phyloP scores from a whole-genome alignment of 2,329 filamentous ascomycete species.

The Pseudocercospora cruenta region DNA sequence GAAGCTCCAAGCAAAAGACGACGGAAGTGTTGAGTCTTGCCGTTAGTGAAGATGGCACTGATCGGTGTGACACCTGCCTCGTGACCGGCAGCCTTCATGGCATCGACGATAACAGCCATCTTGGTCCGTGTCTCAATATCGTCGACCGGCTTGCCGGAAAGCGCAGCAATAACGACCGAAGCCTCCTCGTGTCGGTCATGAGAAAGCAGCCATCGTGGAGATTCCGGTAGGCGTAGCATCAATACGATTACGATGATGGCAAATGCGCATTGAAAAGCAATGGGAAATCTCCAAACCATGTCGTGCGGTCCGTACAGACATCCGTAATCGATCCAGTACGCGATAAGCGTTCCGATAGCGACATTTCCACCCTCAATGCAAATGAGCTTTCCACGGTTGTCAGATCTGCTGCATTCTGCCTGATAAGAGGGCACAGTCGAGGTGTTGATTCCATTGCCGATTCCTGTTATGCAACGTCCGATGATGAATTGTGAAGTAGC shows the following conservation, averaged over 20 bases:
- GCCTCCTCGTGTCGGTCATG: constrained; percentile 52
- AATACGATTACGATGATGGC: constrained; percentile 49
- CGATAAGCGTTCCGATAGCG: constrained; percentile 56
- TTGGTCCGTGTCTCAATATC: constrained; percentile 62
- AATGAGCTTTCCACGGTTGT: constrained; percentile 64
- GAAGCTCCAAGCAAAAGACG: constrained; percentile 64
- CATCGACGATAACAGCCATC: constrained; percentile 19
- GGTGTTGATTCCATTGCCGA: constrained; percentile 61
- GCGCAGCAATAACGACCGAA: constrained; percentile 56
- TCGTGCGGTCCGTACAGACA: constrained; percentile 42
- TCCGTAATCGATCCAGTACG: constrained; percentile 57
- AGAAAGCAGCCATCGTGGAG: constrained; percentile 51
- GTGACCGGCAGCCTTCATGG: constrained; percentile 28
- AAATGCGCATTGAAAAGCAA: constrained; percentile 58
- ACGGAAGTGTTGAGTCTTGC: constrained; percentile 68
- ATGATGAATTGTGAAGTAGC: constrained; percentile 56
- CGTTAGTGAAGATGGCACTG: constrained; percentile 61
- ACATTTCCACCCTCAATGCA: constrained; percentile 62
- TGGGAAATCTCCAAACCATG: constrained; percentile 56
- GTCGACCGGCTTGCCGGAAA: constrained; percentile 53
- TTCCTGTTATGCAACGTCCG: constrained; percentile 56
- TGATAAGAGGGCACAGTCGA: constrained; percentile 59
- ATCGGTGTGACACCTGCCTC: constrained; percentile 47
- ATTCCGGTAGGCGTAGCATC: constrained; percentile 51
- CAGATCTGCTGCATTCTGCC: constrained; percentile 57